Conservation (phyloP, 1,284 basidiomycete species). For the Grifola frondosa region DNA sequence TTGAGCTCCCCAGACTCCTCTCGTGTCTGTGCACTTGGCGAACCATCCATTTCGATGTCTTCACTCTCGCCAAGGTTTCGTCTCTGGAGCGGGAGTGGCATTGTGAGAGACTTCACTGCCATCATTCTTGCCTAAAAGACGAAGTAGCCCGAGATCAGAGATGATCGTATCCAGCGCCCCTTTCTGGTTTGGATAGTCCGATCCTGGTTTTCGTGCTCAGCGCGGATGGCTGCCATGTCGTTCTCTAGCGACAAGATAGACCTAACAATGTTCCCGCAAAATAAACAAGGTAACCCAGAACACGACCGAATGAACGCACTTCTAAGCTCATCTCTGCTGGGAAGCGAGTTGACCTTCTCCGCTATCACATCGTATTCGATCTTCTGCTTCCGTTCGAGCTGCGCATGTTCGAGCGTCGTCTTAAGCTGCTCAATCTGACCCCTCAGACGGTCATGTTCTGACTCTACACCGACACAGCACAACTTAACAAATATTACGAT, state of each 20-base stretch:
- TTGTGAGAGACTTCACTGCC: slow-evolving; percentile 42
- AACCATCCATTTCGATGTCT: slow-evolving; percentile 41
- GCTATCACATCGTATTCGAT: slow-evolving; percentile 82
- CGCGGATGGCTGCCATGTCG: slow-evolving; percentile 70
- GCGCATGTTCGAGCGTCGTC: slow-evolving; percentile 70
- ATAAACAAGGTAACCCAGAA: background rate
- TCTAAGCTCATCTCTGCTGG: slow-evolving; percentile 69
- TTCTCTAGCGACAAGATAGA: slow-evolving; percentile 69
- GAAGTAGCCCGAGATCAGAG: slow-evolving; percentile 55
- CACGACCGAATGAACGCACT: slow-evolving; percentile 47
- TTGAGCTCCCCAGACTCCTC: slow-evolving; percentile 37
- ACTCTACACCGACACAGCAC: slow-evolving; percentile 42
- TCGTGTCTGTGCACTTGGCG: slow-evolving; percentile 22
- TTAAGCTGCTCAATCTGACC: slow-evolving; percentile 77
- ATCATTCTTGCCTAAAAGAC: slow-evolving; percentile 57
- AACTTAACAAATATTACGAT: slow-evolving; percentile 9
- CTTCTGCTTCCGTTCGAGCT: slow-evolving; percentile 68
- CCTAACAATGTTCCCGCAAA: slow-evolving; percentile 35
- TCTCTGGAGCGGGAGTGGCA: slow-evolving; percentile 45
- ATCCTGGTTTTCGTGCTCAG: slow-evolving; percentile 72
- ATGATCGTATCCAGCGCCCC: slow-evolving; percentile 65
- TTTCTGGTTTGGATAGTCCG: slow-evolving; percentile 68
- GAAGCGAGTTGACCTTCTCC: slow-evolving; percentile 78
- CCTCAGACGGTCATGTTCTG: slow-evolving; percentile 63
- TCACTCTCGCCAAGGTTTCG: slow-evolving; percentile 27